Conservation (phyloP, 768 basidiomycete species). For the Hericium rajendrae region DNA sequence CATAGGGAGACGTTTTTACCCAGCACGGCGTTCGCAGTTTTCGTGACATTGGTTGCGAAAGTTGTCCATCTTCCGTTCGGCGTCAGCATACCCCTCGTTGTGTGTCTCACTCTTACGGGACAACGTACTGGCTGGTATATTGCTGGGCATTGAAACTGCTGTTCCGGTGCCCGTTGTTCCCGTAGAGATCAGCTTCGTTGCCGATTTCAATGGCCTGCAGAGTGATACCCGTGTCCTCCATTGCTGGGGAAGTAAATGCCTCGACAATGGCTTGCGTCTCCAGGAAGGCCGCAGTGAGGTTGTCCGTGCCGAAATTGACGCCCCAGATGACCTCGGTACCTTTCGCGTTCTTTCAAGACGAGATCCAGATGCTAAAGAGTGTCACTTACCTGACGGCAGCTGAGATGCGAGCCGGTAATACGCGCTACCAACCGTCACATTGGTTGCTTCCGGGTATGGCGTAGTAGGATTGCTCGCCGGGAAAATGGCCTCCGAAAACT, state of each 20-base stretch:
- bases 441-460: conserved; percentile 60
- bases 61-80: conserved; percentile 34
- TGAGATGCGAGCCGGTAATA: conserved; percentile 45
- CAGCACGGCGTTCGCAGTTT: conserved; percentile 29
- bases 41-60: conserved; percentile 39
- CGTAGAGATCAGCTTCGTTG: conserved; percentile 53
- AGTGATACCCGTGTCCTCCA: conserved; percentile 31
- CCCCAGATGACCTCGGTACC: conserved; percentile 52
- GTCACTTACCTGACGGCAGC: conserved; percentile 36
- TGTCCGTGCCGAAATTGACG: conserved; percentile 44
- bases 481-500: conserved; percentile 41
- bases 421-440: conserved; percentile 46
- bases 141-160: conserved; percentile 30
- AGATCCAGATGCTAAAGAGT: not conserved
- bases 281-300: conserved; percentile 30
- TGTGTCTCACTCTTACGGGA: not conserved
- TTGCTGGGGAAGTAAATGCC: conserved; percentile 34
- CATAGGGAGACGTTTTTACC: conserved; percentile 33
- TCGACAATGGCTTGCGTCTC: conserved; percentile 37
- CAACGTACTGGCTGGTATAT: conserved; percentile 41
- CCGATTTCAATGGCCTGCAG: conserved; percentile 55
- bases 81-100: not conserved
- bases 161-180: conserved; percentile 32
- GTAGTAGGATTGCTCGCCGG: conserved; percentile 36
- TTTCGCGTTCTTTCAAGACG: not conserved